Percentiles rank a stretch among this genome's conserved stretches.
phyloP scores from a whole-genome alignment of 352 stramenopile species.

The Pythium coloratum region DNA sequence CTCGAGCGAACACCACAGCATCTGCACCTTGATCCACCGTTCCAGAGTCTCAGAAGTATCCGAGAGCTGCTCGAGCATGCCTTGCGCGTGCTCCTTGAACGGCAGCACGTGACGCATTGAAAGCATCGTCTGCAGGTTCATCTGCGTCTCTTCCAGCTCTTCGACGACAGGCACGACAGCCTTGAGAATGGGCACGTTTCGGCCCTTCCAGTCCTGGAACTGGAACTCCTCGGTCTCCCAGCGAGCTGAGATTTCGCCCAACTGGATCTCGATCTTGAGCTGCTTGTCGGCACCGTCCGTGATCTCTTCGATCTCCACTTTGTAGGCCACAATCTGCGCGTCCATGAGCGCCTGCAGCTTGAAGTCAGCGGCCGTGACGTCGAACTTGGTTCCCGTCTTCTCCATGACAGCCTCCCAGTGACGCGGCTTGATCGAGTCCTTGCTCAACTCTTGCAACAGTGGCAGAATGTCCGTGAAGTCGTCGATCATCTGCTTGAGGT shows the following conservation, averaged over 20 bases:
- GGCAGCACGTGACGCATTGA: constrained; percentile 97
- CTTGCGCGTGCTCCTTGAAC: constrained; percentile 95
- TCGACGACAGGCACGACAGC: constrained; percentile 95
- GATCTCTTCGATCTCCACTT: constrained; percentile 97
- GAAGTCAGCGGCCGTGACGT: constrained; percentile 94
- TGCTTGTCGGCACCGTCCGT: constrained; percentile 98
- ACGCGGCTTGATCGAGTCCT: constrained; percentile 94
- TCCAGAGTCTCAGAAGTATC: constrained; percentile 98
- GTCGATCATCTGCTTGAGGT: constrained; percentile 97
- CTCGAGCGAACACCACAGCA: constrained; percentile 98
- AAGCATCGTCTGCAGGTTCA: constrained; percentile 98
- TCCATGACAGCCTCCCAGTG: constrained; percentile 98
- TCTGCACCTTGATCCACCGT: constrained; percentile 98
- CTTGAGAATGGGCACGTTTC: constrained; percentile 96
- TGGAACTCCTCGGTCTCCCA: constrained; percentile 96
- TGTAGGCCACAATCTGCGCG: constrained; percentile 89
- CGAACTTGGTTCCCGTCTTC: constrained; percentile 91
- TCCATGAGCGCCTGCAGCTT: constrained; percentile 95
- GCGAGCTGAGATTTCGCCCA: constrained; percentile 92
- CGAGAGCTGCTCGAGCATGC: constrained; percentile 92
- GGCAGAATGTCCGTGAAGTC: constrained; percentile 97
- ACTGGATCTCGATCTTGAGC: constrained; percentile 95
- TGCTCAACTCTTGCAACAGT: constrained; percentile 95
- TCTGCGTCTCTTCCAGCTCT: constrained; percentile 97
- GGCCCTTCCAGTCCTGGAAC: constrained; percentile 94